Conservation (phyloP, 2,329 filamentous ascomycete genomes). For the Rosellinia necatrix region DNA sequence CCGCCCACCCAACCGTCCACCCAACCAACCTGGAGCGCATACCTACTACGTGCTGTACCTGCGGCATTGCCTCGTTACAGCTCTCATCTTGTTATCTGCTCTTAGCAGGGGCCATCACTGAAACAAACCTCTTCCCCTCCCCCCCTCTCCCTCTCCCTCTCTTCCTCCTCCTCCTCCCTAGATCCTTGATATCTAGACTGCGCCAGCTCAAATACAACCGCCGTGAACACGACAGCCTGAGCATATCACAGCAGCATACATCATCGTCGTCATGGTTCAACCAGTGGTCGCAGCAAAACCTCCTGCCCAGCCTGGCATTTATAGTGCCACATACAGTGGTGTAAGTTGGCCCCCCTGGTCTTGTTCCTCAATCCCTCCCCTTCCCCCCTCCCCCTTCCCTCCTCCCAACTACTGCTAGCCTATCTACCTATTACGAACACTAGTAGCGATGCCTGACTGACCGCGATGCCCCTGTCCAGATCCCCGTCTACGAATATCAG, state of each 20-base stretch:
- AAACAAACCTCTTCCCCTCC: background rate
- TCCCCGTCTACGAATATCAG: slow-evolving; percentile 93
- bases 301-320: slow-evolving; percentile 55
- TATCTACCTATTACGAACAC: background rate
- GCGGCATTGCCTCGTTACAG: no score
- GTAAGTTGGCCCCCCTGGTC: slow-evolving; percentile 50
- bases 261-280: slow-evolving; percentile 24
- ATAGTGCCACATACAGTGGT: slow-evolving; percentile 72
- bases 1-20: no score
- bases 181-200: no score
- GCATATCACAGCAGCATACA: background rate
- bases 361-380: slow-evolving; percentile 2
- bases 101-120: no score
- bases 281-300: slow-evolving; percentile 42
- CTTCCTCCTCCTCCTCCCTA: no score
- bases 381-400: background rate
- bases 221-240: no score
- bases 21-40: no score
- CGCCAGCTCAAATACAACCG: background rate
- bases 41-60: no score
- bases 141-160: background rate
- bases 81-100: background rate
- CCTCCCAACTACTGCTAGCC: background rate
- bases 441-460: background rate
- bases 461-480: slow-evolving; percentile 54